Base-by-base conservation (phyloP, 2,329 filamentous ascomycete genomes). In the Botryotinia calthae region DNA sequence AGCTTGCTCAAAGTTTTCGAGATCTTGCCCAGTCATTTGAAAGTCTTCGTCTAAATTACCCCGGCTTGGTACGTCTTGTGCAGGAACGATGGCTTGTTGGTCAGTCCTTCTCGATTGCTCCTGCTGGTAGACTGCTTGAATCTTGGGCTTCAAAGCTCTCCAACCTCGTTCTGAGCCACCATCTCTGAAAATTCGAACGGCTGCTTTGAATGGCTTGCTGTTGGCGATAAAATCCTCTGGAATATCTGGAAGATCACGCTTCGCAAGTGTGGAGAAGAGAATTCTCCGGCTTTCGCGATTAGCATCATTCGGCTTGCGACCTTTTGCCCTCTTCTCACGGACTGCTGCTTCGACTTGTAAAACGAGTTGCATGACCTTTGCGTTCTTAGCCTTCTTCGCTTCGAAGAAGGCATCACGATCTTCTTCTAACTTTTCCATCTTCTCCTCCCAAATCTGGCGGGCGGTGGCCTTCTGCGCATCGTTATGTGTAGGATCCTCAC, bases 131-230 rank as follows among this genome's bases (percentile, higher is more conserved):
- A 76, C 79, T 69, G 73, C 73, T 31, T 75, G 74, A 51, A 81
- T 80, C 74, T 81, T 81, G 20, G 79, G 78, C 73, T 76, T 80
- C 69, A 81, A 69, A 14, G 76, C 74, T 65, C 76, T 74, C 79
- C 79, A 81, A 18, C 78, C 77, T 66, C 79, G 77, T 66, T 80
- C 79, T 2, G 78, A 79, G 63, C 79, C 79, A 46, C 68, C 61
- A 70, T 80, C 77, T 54, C 79, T 75, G 63, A 78, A 80, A 34
- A 81, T 79, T 42, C 79, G 77, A 48, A 75, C 77, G 10, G 79
- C 79, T 66, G 76, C 79, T 71, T 79, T 80, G 73, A 75, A 81
- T 28, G 76, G 66, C 51, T 75, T 75, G 16, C 73, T 74, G 4
- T 65, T 73, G 37, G 75, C 40, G n/a, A 81, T 75, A 54, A 80